A percentile compares a stretch with the other conserved stretches of the same genome.
phyloP scores from a whole-genome alignment of 2,329 filamentous ascomycete genomes.

The Diaporthe citriasiana region DNA sequence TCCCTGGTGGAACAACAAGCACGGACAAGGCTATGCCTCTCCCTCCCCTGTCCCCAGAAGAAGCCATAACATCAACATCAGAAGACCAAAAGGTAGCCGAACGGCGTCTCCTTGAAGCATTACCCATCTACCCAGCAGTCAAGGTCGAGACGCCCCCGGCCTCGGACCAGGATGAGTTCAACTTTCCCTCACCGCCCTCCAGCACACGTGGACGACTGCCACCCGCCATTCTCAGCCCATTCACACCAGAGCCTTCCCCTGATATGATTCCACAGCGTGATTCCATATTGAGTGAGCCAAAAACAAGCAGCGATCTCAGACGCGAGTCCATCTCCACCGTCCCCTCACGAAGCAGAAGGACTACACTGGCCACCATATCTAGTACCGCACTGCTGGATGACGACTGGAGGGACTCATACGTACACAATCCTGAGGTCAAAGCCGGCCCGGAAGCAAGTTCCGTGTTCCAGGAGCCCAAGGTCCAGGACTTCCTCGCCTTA shows the following conservation, averaged over 20 bases:
- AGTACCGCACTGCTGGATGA: constrained; percentile 37
- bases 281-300: constrained; percentile 38
- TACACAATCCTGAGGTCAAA: constrained; percentile 44
- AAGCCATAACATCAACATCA: constrained; percentile 6
- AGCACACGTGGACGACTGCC: constrained; percentile 36
- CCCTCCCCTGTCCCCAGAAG: constrained; percentile 29
- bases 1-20: constrained; percentile 39
- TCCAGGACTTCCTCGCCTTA: constrained; percentile 67
- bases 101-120: constrained; percentile 40
- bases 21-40: not conserved
- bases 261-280: constrained; percentile 41
- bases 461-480: constrained; percentile 64
- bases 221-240: constrained; percentile 24
- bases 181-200: constrained; percentile 38
- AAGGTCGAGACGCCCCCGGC: constrained; percentile 43
- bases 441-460: constrained; percentile 50
- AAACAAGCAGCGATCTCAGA: constrained; percentile 35
- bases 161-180: constrained; percentile 43
- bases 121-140: constrained; percentile 41
- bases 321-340: constrained; percentile 12
- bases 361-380: constrained; percentile 26
- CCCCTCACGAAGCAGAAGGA: constrained; percentile 37
- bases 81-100: constrained; percentile 31
- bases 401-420: constrained; percentile 40
- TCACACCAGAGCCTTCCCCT: constrained; percentile 42